Conservation (phyloP, 2,329 filamentous ascomycete genomes). For the Penicillium janthinellum region DNA sequence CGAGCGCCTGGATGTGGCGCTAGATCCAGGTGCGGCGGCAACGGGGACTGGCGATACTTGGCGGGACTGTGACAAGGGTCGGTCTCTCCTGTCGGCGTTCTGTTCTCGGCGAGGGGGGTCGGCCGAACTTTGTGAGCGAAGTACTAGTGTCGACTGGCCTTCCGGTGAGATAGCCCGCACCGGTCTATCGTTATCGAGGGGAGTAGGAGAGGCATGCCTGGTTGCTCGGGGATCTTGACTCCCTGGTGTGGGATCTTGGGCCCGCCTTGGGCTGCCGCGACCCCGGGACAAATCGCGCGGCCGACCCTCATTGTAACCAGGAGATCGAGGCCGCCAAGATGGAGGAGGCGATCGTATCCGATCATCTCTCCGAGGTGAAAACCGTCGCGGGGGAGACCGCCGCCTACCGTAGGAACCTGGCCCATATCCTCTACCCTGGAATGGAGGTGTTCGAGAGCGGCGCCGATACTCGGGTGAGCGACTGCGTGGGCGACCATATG, state of each 20-base stretch:
- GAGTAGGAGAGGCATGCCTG: slow-evolving; percentile 38
- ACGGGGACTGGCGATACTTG: slow-evolving; percentile 48
- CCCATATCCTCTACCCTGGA: slow-evolving; percentile 39
- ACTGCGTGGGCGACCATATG: slow-evolving; percentile 42
- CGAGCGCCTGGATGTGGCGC: slow-evolving; percentile 61
- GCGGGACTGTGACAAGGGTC: slow-evolving; percentile 55
- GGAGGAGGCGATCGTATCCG: slow-evolving; percentile 41
- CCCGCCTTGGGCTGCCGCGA: slow-evolving; percentile 37
- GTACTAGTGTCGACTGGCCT: slow-evolving; percentile 34
- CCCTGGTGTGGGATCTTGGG: slow-evolving; percentile 41
- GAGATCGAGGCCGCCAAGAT: slow-evolving; percentile 45
- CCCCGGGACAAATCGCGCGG: slow-evolving; percentile 35
- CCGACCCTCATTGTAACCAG: slow-evolving; percentile 38
- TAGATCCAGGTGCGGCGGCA: slow-evolving; percentile 58
- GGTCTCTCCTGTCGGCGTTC: slow-evolving; percentile 51
- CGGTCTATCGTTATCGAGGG: slow-evolving; percentile 32
- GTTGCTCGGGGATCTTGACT: slow-evolving; percentile 34
- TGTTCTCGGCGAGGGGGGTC: slow-evolving; percentile 54
- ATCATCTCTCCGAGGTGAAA: slow-evolving; percentile 45
- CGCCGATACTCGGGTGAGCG: slow-evolving; percentile 46
- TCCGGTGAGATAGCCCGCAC: slow-evolving; percentile 33
- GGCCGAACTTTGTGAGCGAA: slow-evolving; percentile 57
- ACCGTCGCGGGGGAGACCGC: slow-evolving; percentile 43
- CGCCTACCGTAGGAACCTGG: slow-evolving; percentile 36
- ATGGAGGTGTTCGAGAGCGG: slow-evolving; percentile 46